Conservation (phyloP, 768 basidiomycete genomes). For the Leccinellum rugosiceps region DNA sequence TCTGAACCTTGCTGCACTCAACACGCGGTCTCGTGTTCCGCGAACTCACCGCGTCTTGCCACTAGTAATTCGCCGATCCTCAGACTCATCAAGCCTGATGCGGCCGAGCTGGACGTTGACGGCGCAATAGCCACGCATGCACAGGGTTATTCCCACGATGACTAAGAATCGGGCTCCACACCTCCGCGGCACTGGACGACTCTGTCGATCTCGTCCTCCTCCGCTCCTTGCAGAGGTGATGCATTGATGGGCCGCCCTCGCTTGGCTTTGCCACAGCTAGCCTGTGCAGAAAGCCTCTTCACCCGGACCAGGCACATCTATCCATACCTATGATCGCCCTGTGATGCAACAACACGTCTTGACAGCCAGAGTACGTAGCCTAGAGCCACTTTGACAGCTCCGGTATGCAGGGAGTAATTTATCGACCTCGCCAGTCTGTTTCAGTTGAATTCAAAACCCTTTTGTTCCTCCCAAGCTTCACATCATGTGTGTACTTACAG, state of each 20-base stretch:
- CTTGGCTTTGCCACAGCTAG: not conserved
- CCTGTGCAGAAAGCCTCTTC: too few species aligned
- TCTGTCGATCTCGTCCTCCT: not conserved
- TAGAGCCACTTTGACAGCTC: not conserved
- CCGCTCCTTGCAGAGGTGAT: too few species aligned
- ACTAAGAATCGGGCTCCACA: not conserved
- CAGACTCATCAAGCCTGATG: not conserved
- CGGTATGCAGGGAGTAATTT: not conserved
- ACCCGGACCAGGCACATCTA: not conserved
- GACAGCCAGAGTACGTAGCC: not conserved
- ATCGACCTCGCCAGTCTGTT: not conserved
- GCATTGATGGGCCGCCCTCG: not conserved
- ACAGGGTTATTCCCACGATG: constrained; percentile 1
- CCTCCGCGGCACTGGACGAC: constrained; percentile 10
- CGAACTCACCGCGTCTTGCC: constrained; percentile 7
- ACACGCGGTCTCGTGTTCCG: not conserved
- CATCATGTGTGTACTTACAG: too few species aligned
- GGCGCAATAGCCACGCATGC: not conserved
- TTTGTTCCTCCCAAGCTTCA: not conserved
- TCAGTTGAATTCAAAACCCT: not conserved
- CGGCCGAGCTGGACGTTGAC: not conserved
- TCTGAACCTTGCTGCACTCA: not conserved
- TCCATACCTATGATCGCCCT: not conserved
- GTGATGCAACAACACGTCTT: not conserved
- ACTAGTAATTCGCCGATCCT: not conserved